Conservation (phyloP, 2,329 filamentous ascomycete genomes). For the Fusarium chuoi region DNA sequence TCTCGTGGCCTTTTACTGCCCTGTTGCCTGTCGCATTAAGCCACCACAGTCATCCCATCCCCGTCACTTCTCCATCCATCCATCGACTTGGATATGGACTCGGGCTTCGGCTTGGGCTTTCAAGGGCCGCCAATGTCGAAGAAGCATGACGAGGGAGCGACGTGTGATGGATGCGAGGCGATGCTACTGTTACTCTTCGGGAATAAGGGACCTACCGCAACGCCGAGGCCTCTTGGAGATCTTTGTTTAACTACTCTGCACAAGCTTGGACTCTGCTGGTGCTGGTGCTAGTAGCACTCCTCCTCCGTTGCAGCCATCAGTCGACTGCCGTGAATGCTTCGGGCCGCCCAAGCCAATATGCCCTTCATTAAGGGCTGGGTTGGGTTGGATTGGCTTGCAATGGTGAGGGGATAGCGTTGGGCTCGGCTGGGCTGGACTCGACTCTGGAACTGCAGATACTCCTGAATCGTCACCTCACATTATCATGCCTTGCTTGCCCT, state of each 20-base stretch:
- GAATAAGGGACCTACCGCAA: constrained; percentile 31
- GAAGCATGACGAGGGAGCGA: neutral
- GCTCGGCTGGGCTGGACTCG: constrained; percentile 3
- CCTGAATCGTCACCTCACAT: constrained; percentile 18
- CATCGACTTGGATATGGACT: neutral
- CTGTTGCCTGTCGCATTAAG: neutral
- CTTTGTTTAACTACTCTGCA: neutral
- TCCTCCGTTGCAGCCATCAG: constrained; percentile 18
- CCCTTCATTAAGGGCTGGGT: constrained; percentile 23
- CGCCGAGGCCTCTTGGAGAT: constrained; percentile 21
- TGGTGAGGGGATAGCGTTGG: constrained; percentile 16
- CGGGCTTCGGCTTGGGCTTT: neutral
- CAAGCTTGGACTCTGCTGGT: neutral
- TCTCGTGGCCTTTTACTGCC: constrained; percentile 21
- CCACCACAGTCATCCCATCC: constrained; percentile 13
- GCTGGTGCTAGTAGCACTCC: neutral
- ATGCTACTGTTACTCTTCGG: constrained; percentile 16
- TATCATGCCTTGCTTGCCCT: neutral
- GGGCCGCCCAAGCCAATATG: constrained; percentile 36
- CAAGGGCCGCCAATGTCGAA: neutral
- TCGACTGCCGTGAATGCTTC: constrained; percentile 34
- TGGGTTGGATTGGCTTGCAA: constrained; percentile 1
- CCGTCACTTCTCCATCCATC: neutral
- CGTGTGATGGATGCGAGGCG: neutral
- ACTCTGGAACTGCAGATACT: constrained; percentile 15